Percentiles rank a stretch among this genome's conserved stretches.
These are phyloP conservation scores for Selaginella tamariscina DNA, from an alignment of 75 land plant genomes.

Conservation along the genomic window DNA sequence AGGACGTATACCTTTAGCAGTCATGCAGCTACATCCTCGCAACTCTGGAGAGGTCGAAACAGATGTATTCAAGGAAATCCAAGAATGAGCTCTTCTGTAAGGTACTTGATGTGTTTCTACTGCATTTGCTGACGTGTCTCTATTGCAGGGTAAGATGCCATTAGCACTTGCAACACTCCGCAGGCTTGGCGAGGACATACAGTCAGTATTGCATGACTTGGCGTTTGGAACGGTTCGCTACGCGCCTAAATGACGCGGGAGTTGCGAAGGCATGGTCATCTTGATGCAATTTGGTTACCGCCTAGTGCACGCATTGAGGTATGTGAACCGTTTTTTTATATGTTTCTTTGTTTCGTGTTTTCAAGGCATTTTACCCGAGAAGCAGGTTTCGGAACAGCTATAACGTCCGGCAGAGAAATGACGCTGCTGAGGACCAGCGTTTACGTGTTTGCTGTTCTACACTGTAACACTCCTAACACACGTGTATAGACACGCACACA, in stretches of 20 bases:
- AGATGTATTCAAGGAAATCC: slow-evolving; percentile 70
- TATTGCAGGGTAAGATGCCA: slow-evolving; percentile 61
- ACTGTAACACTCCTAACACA: too few relatives aligned
- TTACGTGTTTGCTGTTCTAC: slow-evolving; percentile 20
- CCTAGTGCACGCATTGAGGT: slow-evolving; percentile 79
- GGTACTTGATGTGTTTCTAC: too few relatives aligned
- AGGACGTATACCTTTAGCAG: slow-evolving; percentile 85
- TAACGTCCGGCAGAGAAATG: slow-evolving; percentile 23
- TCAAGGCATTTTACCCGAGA: slow-evolving; percentile 74
- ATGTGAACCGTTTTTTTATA: background rate
- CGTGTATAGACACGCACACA: too few relatives aligned
- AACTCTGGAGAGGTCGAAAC: slow-evolving; percentile 27
- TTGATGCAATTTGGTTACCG: slow-evolving; percentile 53
- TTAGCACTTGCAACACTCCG: slow-evolving; percentile 63
- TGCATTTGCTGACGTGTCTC: background rate
- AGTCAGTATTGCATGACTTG: slow-evolving; percentile 51
- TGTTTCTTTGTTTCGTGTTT: background rate
- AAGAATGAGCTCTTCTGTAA: slow-evolving; percentile 42
- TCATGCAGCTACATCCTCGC: slow-evolving; percentile 67
- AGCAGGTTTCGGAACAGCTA: slow-evolving; percentile 75
- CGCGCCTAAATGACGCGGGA: slow-evolving; percentile 45
- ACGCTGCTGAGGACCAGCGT: slow-evolving; percentile 17
- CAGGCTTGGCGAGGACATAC: slow-evolving; percentile 92
- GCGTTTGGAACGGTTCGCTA: slow-evolving; percentile 74
- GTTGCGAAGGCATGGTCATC: slow-evolving; percentile 42